Conservation (phyloP, 805 yeast species). For the Wickerhamiella qilinensis region DNA sequence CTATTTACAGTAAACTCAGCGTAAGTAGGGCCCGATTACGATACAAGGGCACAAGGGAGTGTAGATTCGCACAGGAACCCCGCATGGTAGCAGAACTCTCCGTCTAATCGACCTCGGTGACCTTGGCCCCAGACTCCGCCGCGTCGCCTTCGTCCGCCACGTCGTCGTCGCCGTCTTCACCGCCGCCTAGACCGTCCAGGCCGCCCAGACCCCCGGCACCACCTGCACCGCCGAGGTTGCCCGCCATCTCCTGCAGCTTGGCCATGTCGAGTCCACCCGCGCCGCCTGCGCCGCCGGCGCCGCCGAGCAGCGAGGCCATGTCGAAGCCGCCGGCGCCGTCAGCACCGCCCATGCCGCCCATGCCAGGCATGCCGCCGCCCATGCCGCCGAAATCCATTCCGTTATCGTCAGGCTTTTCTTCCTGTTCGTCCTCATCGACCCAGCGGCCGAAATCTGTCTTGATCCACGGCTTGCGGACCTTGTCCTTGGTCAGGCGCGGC, state of each 20-base stretch:
- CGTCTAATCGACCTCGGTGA: too few relatives aligned
- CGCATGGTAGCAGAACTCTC: too few relatives aligned
- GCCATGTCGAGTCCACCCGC: slow-evolving; percentile 19
- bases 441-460: slow-evolving; percentile 94
- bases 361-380: slow-evolving; percentile 21
- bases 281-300: slow-evolving; percentile 28
- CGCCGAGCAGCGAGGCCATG: slow-evolving; percentile 14
- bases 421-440: slow-evolving; percentile 98
- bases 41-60: too few relatives aligned
- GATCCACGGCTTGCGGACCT: slow-evolving; percentile 59
- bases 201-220: slow-evolving; percentile 8
- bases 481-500: slow-evolving; percentile 90
- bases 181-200: slow-evolving; percentile 6
- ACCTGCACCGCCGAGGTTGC: slow-evolving; percentile 8
- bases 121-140: too few relatives aligned
- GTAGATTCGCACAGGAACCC: neutral
- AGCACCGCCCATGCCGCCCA: slow-evolving; percentile 15
- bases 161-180: slow-evolving; percentile 9
- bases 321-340: slow-evolving; percentile 19
- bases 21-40: too few relatives aligned
- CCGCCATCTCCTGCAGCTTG: slow-evolving; percentile 8
- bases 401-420: slow-evolving; percentile 38
- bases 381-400: slow-evolving; percentile 10
- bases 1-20: too few relatives aligned
- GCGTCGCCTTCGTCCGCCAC: slow-evolving; percentile 14